These are phyloP conservation scores for Chaetomium sp. DNA, from an alignment of 2,329 filamentous ascomycete species.

Conservation along the genomic window DNA sequence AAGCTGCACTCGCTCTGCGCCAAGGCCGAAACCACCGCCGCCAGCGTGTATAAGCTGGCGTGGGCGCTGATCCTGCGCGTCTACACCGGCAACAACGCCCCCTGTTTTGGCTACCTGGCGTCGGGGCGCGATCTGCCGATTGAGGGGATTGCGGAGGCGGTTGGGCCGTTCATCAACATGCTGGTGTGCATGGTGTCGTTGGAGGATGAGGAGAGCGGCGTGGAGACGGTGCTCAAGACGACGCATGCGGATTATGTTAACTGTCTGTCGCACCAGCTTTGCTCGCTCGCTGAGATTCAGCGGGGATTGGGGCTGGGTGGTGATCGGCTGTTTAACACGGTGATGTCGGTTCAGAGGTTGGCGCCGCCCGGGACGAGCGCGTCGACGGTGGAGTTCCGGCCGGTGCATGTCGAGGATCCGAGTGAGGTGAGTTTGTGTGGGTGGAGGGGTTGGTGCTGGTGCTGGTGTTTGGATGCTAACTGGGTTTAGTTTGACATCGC, in stretches of 20 bases:
- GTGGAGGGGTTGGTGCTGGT: neutral
- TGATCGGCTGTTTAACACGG: constrained; percentile 22
- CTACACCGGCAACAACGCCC: constrained; percentile 19
- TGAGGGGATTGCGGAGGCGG: constrained; percentile 29
- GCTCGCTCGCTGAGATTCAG: constrained; percentile 22
- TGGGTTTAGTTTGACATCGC: constrained; percentile 15
- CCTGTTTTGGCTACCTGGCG: constrained; percentile 34
- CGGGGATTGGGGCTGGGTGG: constrained; percentile 15
- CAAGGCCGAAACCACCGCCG: constrained; percentile 18
- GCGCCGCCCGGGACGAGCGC: neutral
- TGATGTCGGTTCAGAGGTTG: constrained; percentile 23
- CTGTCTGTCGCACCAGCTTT: constrained; percentile 21
- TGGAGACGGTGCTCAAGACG: constrained; percentile 8
- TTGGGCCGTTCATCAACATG: constrained; percentile 36
- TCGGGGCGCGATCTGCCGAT: constrained; percentile 33
- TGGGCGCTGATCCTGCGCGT: constrained; percentile 19
- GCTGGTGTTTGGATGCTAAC: neutral
- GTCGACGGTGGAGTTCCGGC: constrained; percentile 9
- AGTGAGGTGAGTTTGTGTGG: constrained; percentile 14
- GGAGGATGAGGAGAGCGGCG: constrained; percentile 4
- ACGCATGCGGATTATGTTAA: constrained; percentile 21
- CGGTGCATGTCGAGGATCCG: constrained; percentile 18
- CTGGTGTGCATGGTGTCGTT: constrained; percentile 33
- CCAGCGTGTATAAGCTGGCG: constrained; percentile 20
- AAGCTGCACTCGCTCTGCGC: constrained; percentile 19